A percentile compares a stretch with the other conserved stretches of the same genome.
Evolutionary conservation across 495 filamentous ascomycete species (phyloP).

Genomic region (Immersiella caudata): DNA sequence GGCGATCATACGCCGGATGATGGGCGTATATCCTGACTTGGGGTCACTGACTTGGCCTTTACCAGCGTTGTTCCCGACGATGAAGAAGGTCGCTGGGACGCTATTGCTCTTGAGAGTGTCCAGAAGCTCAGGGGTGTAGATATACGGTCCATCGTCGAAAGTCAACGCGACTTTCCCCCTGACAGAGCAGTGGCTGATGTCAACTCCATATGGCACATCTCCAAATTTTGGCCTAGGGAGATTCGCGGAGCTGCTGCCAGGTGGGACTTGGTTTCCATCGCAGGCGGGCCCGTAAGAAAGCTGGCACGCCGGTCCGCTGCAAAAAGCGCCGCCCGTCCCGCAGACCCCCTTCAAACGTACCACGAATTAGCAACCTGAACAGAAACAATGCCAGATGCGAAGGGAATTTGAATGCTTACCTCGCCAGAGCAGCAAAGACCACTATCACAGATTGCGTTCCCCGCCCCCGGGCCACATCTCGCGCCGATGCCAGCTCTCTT

Average conservation of each 20-base stretch:
- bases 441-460: constrained; percentile 22
- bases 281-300: constrained; percentile 56
- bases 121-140: constrained; percentile 63
- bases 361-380: neutral
- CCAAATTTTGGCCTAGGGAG: constrained; percentile 56
- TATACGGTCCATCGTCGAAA: constrained; percentile 70
- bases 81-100: constrained; percentile 69
- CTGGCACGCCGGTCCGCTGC: constrained; percentile 60
- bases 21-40: constrained; percentile 29
- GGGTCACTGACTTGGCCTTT: constrained; percentile 52
- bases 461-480: constrained; percentile 23
- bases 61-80: constrained; percentile 49
- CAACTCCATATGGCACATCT: constrained; percentile 47
- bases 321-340: constrained; percentile 57
- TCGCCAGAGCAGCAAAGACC: constrained; percentile 28
- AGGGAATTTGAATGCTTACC: constrained; percentile 3
- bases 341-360: constrained; percentile 37
- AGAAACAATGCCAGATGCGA: neutral
- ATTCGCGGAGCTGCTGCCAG: constrained; percentile 55
- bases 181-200: constrained; percentile 57
- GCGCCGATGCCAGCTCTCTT: constrained; percentile 17
- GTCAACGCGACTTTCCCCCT: constrained; percentile 65
- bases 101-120: constrained; percentile 61
- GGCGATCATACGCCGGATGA: constrained; percentile 54
- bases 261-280: constrained; percentile 59